Evolutionary conservation across 176 grass and related monocot species (phyloP).

Genomic region (Lolium rigidum): DNA sequence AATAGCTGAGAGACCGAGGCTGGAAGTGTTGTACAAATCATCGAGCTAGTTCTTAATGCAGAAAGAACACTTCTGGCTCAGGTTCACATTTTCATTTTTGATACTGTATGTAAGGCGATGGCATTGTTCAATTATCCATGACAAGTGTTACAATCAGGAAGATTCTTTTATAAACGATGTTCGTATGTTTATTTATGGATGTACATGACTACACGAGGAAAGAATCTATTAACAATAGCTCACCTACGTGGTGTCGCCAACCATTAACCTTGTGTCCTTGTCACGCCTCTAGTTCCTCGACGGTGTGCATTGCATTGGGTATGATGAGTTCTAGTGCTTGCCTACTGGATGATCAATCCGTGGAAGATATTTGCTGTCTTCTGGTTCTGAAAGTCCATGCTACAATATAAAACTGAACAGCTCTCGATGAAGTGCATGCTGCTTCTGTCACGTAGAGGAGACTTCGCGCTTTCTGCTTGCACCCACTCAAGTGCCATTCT

Average conservation of each 20-base stretch:
- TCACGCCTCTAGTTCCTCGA: not conserved
- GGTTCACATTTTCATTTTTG: not conserved
- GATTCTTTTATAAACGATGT: constrained; percentile 18
- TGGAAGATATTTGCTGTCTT: not conserved
- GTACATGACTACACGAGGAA: too few species aligned
- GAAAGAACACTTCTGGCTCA: not conserved
- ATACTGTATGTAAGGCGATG: not conserved
- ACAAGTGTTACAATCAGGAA: not conserved
- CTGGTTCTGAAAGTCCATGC: not conserved
- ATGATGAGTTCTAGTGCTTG: not conserved
- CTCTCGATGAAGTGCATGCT: not conserved
- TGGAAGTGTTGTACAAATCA: not conserved
- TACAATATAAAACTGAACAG: not conserved
- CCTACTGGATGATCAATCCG: not conserved
- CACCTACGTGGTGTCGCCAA: too few species aligned
- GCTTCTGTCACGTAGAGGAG: not conserved
- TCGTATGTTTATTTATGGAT: not conserved
- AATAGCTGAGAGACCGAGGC: not conserved
- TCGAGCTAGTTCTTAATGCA: constrained; percentile 15
- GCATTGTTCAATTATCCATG: not conserved
- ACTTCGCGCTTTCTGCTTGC: not conserved
- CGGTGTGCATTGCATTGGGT: not conserved
- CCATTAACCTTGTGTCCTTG: too few species aligned
- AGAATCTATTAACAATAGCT: too few species aligned
- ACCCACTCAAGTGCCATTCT: too few species aligned